Percentiles rank a stretch among this genome's conserved stretches.
These are phyloP conservation scores for Colletotrichum lupini DNA, from an alignment of 2,329 filamentous ascomycete species.

Conservation along the genomic window DNA sequence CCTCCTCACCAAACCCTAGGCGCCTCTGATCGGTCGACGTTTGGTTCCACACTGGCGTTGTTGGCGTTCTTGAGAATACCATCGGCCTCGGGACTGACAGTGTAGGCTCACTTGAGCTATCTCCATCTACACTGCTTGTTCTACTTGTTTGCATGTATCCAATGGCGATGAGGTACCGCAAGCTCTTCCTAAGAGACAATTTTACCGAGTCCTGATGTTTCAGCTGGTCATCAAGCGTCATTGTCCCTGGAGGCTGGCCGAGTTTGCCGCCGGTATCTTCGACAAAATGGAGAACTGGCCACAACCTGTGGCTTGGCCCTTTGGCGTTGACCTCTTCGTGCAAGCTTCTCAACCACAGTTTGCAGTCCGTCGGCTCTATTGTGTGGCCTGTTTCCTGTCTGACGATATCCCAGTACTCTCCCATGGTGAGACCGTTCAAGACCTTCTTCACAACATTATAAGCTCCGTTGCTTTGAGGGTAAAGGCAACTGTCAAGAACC, in stretches of 20 bases:
- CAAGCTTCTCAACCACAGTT: slow-evolving; percentile 16
- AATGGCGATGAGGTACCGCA: slow-evolving; percentile 21
- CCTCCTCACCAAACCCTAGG: not conserved
- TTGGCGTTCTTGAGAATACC: slow-evolving; percentile 19
- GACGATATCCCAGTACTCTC: slow-evolving; percentile 38
- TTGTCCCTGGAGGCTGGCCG: slow-evolving; percentile 1
- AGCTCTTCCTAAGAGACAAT: slow-evolving; percentile 1
- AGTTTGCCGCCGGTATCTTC: slow-evolving; percentile 18
- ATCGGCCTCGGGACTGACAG: slow-evolving; percentile 37
- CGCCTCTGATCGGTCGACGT: not conserved
- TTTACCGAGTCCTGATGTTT: slow-evolving; percentile 1
- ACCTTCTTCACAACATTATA: slow-evolving; percentile 14
- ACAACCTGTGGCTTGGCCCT: slow-evolving; percentile 37
- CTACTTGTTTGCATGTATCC: slow-evolving; percentile 10
- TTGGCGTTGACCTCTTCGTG: slow-evolving; percentile 23
- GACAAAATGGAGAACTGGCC: slow-evolving; percentile 41
- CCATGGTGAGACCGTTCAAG: slow-evolving; percentile 31
- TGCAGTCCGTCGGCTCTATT: slow-evolving; percentile 20
- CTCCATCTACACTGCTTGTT: slow-evolving; percentile 13
- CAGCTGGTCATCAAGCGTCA: not conserved
- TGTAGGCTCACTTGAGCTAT: slow-evolving; percentile 22
- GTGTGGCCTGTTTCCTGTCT: slow-evolving; percentile 13
- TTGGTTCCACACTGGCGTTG: slow-evolving; percentile 15
- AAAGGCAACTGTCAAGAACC: slow-evolving; percentile 17
- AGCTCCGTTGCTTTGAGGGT: not conserved